Evolutionary conservation across 2,329 filamentous ascomycete genomes (phyloP).

Genomic region (Talaromyces sp.): DNA sequence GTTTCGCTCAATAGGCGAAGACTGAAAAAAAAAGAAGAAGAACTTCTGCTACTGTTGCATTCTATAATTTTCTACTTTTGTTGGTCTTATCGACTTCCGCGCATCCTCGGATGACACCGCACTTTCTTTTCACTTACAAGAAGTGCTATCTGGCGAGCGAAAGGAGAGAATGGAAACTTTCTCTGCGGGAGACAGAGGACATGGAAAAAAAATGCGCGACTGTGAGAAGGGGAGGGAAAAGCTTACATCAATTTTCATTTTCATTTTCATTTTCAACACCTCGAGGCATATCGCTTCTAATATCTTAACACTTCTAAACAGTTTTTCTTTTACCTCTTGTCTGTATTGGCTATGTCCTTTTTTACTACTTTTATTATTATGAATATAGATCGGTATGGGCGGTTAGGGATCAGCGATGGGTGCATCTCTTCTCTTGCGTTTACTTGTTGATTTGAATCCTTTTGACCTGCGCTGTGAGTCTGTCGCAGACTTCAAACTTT

Average conservation of each 20-base stretch:
- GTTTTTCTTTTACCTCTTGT: constrained; percentile 9
- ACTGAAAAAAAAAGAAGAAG: constrained; percentile 13
- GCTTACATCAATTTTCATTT: constrained; percentile 1
- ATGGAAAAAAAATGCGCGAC: constrained; percentile 8
- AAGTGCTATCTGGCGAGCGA: not conserved
- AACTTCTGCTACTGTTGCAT: constrained; percentile 4
- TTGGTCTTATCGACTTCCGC: not conserved
- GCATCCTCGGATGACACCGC: not conserved
- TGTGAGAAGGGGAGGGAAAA: constrained; percentile 7
- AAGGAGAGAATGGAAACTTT: not conserved
- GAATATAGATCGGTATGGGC: constrained; percentile 21
- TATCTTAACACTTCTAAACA: constrained; percentile 10
- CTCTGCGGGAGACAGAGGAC: not conserved
- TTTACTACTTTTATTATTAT: constrained; percentile 8
- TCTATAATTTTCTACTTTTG: constrained; percentile 4
- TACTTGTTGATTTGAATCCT: not conserved
- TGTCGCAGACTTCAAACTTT: constrained; percentile 7
- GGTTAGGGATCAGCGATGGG: constrained; percentile 19
- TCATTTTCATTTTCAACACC: not conserved
- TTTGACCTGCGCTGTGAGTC: constrained; percentile 10
- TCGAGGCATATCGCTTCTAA: constrained; percentile 1
- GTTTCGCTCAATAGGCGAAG: constrained; percentile 11
- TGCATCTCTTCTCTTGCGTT: constrained; percentile 7
- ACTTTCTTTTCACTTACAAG: not conserved
- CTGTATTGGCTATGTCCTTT: constrained; percentile 16